phyloP scores from a whole-genome alignment of 2,329 filamentous ascomycete species.

The Lecanicillium sp. region DNA sequence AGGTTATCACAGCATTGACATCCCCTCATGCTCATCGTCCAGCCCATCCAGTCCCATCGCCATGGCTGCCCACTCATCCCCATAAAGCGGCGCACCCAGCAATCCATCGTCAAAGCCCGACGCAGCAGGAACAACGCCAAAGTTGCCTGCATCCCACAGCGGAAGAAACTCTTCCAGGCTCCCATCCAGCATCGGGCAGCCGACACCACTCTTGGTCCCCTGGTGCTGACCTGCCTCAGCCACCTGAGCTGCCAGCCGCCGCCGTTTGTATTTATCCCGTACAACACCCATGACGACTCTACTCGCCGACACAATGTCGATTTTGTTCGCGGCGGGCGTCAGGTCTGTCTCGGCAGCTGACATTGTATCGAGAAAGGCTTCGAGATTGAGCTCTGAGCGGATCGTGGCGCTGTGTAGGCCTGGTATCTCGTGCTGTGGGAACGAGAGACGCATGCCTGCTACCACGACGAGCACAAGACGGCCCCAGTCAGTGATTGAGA shows the following conservation, averaged over 20 bases:
- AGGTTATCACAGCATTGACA: background rate
- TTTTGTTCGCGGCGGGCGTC: conserved; percentile 18
- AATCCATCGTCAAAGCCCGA: background rate
- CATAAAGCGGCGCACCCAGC: background rate
- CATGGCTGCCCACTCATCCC: conserved; percentile 1
- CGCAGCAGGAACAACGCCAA: background rate
- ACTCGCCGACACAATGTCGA: conserved; percentile 36
- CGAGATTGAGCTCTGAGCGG: conserved; percentile 30
- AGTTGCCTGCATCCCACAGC: conserved; percentile 33
- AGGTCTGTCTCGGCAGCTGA: conserved; percentile 15
- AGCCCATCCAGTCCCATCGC: background rate
- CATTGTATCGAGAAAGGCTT: conserved; percentile 28
- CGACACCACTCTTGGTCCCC: conserved; percentile 9
- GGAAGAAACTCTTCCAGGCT: conserved; percentile 37
- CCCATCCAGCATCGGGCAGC: conserved; percentile 45
- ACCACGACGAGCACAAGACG: conserved; percentile 32
- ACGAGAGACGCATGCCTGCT: conserved; percentile 36
- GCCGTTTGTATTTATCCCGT: conserved; percentile 34
- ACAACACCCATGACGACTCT: conserved; percentile 37
- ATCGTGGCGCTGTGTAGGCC: conserved; percentile 28
- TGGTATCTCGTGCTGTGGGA: conserved; percentile 30
- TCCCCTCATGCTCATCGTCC: background rate
- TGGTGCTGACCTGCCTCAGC: conserved; percentile 11
- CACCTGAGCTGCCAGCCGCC: conserved; percentile 18
- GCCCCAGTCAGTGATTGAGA: conserved; percentile 34